These are phyloP conservation scores for Suhomyces choctaworum DNA, from an alignment of 1,139 yeast species.

Conservation along the genomic window DNA sequence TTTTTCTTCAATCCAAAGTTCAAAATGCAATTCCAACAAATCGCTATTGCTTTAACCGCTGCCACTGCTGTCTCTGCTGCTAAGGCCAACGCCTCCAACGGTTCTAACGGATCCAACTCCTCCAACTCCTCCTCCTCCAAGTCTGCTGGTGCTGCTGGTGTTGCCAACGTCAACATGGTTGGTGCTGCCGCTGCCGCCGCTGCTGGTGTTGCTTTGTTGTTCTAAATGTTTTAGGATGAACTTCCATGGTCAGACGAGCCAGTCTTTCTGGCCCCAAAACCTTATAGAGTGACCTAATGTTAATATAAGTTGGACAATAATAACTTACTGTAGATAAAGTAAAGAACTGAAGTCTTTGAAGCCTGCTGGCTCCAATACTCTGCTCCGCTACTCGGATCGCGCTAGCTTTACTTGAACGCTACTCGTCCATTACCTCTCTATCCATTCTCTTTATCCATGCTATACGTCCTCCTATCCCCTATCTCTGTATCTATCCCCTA, in stretches of 20 bases:
- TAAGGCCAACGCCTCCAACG: conserved; percentile 32
- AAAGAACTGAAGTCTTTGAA: too few species aligned
- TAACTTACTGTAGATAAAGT: too few species aligned
- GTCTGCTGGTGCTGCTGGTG: conserved; percentile 24
- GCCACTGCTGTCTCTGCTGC: conserved; percentile 47
- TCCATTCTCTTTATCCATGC: too few species aligned
- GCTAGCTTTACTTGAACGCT: too few species aligned
- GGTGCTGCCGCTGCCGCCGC: conserved; percentile 48
- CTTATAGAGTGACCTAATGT: conserved; percentile 11
- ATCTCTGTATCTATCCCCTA: too few species aligned
- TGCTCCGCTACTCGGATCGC: too few species aligned
- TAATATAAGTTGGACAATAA: conserved; percentile 4
- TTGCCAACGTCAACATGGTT: conserved; percentile 16
- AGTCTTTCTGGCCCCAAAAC: conserved; percentile 10
- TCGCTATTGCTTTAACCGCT: conserved; percentile 48
- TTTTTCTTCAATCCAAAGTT: conserved; percentile 11
- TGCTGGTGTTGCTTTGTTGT: conserved; percentile 48
- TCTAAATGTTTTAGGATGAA: conserved; percentile 25
- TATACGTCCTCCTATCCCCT: too few species aligned
- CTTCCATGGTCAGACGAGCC: conserved; percentile 8
- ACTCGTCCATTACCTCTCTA: too few species aligned
- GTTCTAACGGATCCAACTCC: conserved; percentile 28
- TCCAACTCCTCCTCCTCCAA: conserved; percentile 16
- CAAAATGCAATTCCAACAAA: conserved; percentile 49
- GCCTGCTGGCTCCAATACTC: too few species aligned